Evolutionary conservation across 805 yeast species (phyloP).

Genomic region (Saturnispora hagleri): DNA sequence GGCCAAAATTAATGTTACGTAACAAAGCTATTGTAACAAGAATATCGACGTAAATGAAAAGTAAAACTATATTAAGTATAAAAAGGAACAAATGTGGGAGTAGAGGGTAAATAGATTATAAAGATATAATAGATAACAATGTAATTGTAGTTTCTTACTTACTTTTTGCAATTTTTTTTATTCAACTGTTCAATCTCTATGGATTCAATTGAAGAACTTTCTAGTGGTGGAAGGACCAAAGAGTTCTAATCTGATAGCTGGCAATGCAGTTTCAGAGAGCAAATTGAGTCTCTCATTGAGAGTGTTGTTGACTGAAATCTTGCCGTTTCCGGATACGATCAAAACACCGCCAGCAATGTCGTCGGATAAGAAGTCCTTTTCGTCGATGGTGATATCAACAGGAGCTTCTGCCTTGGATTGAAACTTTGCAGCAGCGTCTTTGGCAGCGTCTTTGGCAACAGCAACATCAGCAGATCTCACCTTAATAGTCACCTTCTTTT

Average conservation of each 20-base stretch:
- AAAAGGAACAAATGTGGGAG: not conserved
- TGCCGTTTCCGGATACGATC: slow-evolving; percentile 60
- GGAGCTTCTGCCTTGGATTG: slow-evolving; percentile 52
- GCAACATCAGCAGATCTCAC: slow-evolving; percentile 60
- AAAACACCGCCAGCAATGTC: slow-evolving; percentile 81
- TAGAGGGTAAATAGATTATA: not conserved
- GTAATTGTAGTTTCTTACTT: not conserved
- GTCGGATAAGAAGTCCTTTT: slow-evolving; percentile 46
- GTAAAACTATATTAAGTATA: not conserved
- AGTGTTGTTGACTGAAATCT: slow-evolving; percentile 86
- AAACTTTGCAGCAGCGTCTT: slow-evolving; percentile 53
- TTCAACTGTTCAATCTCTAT: not conserved
- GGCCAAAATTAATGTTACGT: not conserved
- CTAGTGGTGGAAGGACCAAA: slow-evolving; percentile 81
- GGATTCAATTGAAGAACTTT: slow-evolving; percentile 72
- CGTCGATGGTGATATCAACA: slow-evolving; percentile 48
- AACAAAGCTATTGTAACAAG: not conserved
- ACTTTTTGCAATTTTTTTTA: not conserved
- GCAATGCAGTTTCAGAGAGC: slow-evolving; percentile 76
- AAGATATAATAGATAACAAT: not conserved
- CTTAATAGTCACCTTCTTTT: slow-evolving; percentile 51
- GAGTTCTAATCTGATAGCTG: slow-evolving; percentile 83
- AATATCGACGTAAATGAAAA: not conserved
- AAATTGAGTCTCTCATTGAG: slow-evolving; percentile 87
- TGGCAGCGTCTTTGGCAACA: slow-evolving; percentile 51